Conservation (phyloP, 2,329 filamentous ascomycete species). For the Aspergillus spinulosporus region DNA sequence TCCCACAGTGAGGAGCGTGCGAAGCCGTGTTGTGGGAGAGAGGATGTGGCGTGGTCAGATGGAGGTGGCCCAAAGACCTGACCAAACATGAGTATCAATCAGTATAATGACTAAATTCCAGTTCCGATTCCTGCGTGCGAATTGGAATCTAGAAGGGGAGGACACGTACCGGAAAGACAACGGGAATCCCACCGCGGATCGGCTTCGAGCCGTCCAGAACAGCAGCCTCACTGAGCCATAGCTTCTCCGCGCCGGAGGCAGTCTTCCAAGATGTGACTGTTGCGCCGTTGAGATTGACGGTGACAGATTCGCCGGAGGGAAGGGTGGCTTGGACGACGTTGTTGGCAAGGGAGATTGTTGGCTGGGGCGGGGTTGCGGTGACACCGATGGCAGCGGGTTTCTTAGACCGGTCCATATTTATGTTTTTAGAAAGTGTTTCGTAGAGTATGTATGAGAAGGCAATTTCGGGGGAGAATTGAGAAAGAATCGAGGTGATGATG, state of each 20-base stretch:
- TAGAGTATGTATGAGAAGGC: neutral
- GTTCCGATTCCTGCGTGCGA: neutral
- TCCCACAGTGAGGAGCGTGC: constrained; percentile 90
- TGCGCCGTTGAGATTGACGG: constrained; percentile 85
- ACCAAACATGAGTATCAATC: neutral
- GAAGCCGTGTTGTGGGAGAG: constrained; percentile 91
- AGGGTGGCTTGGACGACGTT: constrained; percentile 76
- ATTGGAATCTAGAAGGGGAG: too few species aligned
- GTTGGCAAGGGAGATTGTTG: constrained; percentile 73
- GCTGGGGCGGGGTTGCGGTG: constrained; percentile 71
- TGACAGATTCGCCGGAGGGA: constrained; percentile 81
- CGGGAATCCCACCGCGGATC: constrained; percentile 85
- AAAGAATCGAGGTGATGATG: neutral
- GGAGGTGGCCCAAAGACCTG: constrained; percentile 80
- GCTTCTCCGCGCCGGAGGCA: constrained; percentile 72
- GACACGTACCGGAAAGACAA: constrained; percentile 81
- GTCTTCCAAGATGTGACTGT: constrained; percentile 94
- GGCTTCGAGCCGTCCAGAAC: constrained; percentile 83
- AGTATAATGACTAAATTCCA: neutral
- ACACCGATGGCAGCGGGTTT: constrained; percentile 76
- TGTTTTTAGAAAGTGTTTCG: neutral
- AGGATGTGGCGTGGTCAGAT: constrained; percentile 67
- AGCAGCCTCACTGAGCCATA: constrained; percentile 80
- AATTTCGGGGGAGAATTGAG: neutral
- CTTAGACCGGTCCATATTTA: constrained; percentile 73